Conservation (phyloP, 805 yeast genomes). For the Clavispora asparagi region DNA sequence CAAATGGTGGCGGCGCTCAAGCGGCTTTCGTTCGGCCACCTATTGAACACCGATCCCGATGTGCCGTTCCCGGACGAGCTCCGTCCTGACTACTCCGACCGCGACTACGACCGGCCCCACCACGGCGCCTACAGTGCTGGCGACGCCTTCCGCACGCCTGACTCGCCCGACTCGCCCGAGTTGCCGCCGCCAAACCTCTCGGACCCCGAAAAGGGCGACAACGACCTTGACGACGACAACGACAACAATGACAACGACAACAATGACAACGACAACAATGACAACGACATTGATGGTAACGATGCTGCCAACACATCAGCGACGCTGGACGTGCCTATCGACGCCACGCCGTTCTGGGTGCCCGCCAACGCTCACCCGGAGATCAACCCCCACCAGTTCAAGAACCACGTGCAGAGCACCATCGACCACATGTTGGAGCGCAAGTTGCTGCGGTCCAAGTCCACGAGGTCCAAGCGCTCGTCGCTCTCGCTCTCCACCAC, state of each 20-base stretch:
- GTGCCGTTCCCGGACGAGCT: conserved; percentile 41
- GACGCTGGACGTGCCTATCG: background rate
- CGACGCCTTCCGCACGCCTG: background rate
- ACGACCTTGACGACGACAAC: background rate
- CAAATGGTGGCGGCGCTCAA: conserved; percentile 70
- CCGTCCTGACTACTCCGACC: background rate
- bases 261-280: background rate
- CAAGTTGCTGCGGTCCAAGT: conserved; percentile 15
- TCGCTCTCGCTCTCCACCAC: conserved; percentile 13
- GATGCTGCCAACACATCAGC: background rate
- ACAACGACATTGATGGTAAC: background rate
- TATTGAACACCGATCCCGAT: conserved; percentile 65
- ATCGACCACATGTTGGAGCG: conserved; percentile 47
- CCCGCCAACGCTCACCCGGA: conserved; percentile 94
- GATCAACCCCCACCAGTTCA: conserved; percentile 85
- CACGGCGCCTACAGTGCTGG: background rate
- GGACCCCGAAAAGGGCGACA: background rate
- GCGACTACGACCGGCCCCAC: conserved; percentile 2
- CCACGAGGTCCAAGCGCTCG: conserved; percentile 12
- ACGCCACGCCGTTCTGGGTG: conserved; percentile 70
- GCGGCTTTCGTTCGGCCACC: conserved; percentile 64
- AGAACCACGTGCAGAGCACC: conserved; percentile 58
- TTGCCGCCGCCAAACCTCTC: background rate
- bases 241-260: too few relatives aligned
- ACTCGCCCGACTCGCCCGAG: background rate